Evolutionary conservation across 2,329 filamentous ascomycete genomes (phyloP).

Genomic region (Myotisia sp.): DNA sequence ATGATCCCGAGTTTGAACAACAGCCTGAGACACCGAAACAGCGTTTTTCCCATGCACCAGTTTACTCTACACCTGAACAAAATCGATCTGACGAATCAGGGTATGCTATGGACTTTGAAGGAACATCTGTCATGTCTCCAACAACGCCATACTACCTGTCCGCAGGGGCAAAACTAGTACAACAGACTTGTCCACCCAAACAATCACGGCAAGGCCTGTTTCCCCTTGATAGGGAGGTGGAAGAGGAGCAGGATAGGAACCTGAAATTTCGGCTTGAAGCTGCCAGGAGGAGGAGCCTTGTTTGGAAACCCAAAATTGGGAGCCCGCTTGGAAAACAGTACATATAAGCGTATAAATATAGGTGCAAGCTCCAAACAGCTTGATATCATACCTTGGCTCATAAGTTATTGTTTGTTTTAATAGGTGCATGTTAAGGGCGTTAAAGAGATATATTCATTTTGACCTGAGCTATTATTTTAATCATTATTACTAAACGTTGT

Average conservation of each 20-base stretch:
- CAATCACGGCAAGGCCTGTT: conserved; percentile 33
- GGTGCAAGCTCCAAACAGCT: no score
- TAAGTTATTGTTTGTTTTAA: no score
- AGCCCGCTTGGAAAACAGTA: conserved; percentile 46
- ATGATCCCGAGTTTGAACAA: not conserved
- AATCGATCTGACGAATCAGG: conserved; percentile 15
- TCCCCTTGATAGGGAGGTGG: conserved; percentile 15
- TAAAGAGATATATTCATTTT: conserved; percentile 21
- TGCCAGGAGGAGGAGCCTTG: conserved; percentile 60
- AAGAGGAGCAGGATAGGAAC: conserved; percentile 22
- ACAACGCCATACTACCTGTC: conserved; percentile 34
- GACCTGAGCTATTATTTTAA: no score
- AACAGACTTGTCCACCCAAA: conserved; percentile 43
- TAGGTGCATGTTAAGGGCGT: no score
- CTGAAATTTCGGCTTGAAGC: conserved; percentile 53
- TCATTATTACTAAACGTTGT: no score
- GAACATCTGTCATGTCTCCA: conserved; percentile 29
- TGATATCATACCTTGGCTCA: no score
- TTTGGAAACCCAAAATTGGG: conserved; percentile 60
- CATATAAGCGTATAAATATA: no score
- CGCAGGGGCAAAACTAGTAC: conserved; percentile 31
- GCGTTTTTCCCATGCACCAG: not conserved
- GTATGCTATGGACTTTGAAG: conserved; percentile 21
- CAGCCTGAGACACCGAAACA: not conserved
- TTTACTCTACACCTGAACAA: not conserved